Conservation (phyloP, 2,329 filamentous ascomycete species). For the Cladosporium velox region DNA sequence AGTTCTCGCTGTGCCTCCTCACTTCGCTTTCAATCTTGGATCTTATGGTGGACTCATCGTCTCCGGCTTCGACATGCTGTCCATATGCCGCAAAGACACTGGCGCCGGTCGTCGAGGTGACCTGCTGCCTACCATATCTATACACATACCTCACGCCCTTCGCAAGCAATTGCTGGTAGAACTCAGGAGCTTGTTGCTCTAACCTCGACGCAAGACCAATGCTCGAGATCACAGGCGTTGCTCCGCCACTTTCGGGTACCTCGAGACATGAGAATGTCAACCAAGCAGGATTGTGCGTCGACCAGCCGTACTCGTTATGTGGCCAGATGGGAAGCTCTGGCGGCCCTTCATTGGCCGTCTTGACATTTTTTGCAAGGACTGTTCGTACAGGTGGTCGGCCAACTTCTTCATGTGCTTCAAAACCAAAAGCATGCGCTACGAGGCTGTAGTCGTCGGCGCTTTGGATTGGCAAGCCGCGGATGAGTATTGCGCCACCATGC, state of each 20-base stretch:
- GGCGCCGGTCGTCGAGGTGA: neutral
- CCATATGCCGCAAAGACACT: conserved; percentile 7
- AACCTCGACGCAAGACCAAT: neutral
- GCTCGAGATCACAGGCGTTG: neutral
- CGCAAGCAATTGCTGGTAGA: neutral
- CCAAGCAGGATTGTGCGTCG: neutral
- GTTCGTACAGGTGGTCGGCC: neutral
- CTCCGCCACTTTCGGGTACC: neutral
- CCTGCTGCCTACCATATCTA: neutral
- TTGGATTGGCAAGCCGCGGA: neutral
- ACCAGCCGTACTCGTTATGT: conserved; percentile 1
- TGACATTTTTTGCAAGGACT: neutral
- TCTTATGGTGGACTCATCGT: neutral
- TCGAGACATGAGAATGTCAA: neutral
- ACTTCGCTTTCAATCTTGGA: neutral
- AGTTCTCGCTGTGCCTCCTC: neutral
- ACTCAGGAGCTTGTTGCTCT: neutral
- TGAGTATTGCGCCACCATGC: neutral
- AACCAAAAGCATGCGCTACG: neutral
- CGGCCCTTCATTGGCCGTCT: neutral
- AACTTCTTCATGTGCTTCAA: conserved; percentile 1
- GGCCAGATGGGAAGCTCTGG: neutral
- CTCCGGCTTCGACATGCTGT: neutral
- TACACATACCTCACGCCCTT: conserved; percentile 1
- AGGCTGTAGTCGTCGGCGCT: neutral